Base-by-base conservation (phyloP, 176 grass and related monocot species). In the Leersia perrieri region DNA sequence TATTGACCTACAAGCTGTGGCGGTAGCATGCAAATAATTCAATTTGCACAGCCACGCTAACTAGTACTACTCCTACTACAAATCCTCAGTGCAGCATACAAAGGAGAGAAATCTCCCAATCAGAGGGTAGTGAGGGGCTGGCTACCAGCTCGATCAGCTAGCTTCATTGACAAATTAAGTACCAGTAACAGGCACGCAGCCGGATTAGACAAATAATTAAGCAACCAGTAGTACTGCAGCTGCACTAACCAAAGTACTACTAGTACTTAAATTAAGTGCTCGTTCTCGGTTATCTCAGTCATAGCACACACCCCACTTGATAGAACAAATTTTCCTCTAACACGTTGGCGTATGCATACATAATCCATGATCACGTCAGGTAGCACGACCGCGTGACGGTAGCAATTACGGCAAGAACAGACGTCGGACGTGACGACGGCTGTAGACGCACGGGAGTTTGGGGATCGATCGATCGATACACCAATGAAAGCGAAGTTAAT, bases 381-480 rank as follows among this genome's bases (percentile, higher is more conserved):
- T 33, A 68, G 64, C 11, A 42, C 82, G 82, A 61, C 22, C 20
- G 11, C 27, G 5, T 77, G 82, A 84, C 82, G 82, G 4, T 27
- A 58, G 12, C 33, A 33, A 41, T 22, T 53, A 74, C 80, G 22
- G n/a, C 70, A 57, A 9, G 42, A 18, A 4, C 18, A 11, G 35
- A 42, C 40, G 5, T 66, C 28, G 8, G 22, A 4, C 9, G 33
- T 38, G 74, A 16, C 76, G 60, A 31, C 39, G 61, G 62, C 39
- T 8, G 53, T 25, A 4, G 22, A 58, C 51, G 28, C 60, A 22
- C n/a, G 60, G 45, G 45, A 49, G 39, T n/a, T n/a, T n/a, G n/a
- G n/a, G n/a, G n/a, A n/a, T n/a, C n/a, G n/a, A n/a, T n/a, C n/a
- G n/a, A n/a, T n/a, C n/a, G n/a, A n/a, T n/a, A n/a, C n/a, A n/a